Evolutionary conservation across 495 filamentous ascomycete species (phyloP), one percentile per base, ranked within the genome.

Genomic region (Pyrenopolyporus hunteri): DNA sequence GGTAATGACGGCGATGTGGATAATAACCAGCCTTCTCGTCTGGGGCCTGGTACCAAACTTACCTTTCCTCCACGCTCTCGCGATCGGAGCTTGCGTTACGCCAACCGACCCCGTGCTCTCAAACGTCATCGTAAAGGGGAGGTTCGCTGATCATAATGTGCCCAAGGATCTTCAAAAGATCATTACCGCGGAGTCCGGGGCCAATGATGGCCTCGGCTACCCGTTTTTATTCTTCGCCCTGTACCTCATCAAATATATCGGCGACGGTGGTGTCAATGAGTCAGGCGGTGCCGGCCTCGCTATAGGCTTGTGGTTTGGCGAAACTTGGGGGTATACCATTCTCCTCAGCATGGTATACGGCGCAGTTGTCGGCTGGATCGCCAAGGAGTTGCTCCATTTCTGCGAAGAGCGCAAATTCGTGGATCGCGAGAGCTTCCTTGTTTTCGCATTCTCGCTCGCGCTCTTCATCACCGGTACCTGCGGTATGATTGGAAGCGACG

Each of bases 151-250:
- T 55, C 89, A 91, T 64, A 89, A 96, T 74, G 86, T 96, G 11
- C 91, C 92, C 2, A 89, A 85, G 58, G 80, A 85, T 11, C 71
- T 97, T 60, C 91, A 95, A 78, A 84, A 86, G 51, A 91, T 97
- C 54, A 93, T 97, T 62, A 84, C 93, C 46, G 92, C 92, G 0
- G 92, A 98, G 75, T 91, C 88, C 0, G 93, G 93, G 2, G 90
- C 91, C 3, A 97, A 96, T 70, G 92, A 97, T 71, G 92, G 93
- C 0, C 81, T 98, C n/a, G 92, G 93, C 0, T 95, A 95, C 66
- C 93, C 92, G 0, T 97, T 95, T 64, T 76, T 97, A 17, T 96
- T 92, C 76, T 79, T 96, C 45, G 85, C 88, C 1, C 76, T 98
- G 42, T 96, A 93, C 70, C 69, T 96, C 29, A 84, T 95, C 64